phyloP scores from a whole-genome alignment of 164 flowering plant genomes.

The Kalanchoe fedtschenkoi region DNA sequence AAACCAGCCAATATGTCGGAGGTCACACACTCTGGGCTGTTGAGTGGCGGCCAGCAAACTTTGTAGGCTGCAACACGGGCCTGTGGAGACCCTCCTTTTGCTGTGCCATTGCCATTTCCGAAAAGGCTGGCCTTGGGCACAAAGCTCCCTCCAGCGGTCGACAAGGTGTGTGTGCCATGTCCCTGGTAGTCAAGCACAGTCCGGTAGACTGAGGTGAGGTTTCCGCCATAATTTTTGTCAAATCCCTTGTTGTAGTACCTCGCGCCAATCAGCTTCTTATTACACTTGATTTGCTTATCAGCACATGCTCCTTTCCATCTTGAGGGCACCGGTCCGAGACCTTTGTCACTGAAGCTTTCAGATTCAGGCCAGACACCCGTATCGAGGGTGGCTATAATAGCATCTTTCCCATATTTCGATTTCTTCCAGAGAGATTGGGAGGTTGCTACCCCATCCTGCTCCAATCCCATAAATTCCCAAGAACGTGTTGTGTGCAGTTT shows the following conservation, averaged over 20 bases:
- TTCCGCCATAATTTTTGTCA: background rate
- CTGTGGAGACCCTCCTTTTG: slow-evolving; percentile 9
- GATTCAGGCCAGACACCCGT: slow-evolving; percentile 5
- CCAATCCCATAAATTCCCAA: slow-evolving; percentile 9
- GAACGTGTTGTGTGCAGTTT: slow-evolving; percentile 7
- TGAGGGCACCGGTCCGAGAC: background rate
- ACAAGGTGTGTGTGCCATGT: slow-evolving; percentile 8
- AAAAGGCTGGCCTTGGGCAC: background rate
- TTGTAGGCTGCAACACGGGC: slow-evolving; percentile 11
- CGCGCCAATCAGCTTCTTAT: slow-evolving; percentile 2
- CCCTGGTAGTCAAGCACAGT: slow-evolving; percentile 1
- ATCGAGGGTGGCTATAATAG: slow-evolving; percentile 10
- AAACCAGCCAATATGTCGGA: slow-evolving; percentile 14
- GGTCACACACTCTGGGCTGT: background rate
- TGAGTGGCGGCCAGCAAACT: slow-evolving; percentile 3
- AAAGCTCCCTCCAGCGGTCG: slow-evolving; percentile 8
- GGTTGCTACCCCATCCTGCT: slow-evolving; percentile 1
- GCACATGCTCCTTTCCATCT: background rate
- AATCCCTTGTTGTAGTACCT: slow-evolving; percentile 8
- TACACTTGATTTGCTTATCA: background rate
- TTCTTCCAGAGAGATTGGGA: slow-evolving; percentile 5
- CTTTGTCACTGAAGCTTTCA: background rate
- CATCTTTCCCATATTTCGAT: slow-evolving; percentile 4
- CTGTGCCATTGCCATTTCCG: slow-evolving; percentile 1
- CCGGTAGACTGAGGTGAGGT: background rate